phyloP scores from a whole-genome alignment of 768 basidiomycete species.

The Panellus pusillus region DNA sequence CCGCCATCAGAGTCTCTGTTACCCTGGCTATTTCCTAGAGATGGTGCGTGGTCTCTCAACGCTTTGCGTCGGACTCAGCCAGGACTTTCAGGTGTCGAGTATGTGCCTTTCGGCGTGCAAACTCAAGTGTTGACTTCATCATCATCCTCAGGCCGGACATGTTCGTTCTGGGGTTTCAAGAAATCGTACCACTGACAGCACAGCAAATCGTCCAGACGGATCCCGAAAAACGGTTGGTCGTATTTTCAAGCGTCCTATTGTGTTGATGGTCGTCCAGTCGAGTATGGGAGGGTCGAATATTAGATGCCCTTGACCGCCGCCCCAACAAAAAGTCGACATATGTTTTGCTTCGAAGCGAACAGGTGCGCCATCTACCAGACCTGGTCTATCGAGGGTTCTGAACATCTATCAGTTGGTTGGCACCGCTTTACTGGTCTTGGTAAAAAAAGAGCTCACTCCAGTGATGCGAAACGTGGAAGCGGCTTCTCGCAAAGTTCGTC shows the following conservation, averaged over 20 bases:
- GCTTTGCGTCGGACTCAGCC: constrained; percentile 18
- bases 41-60: constrained; percentile 51
- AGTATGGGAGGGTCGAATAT: constrained; percentile 81
- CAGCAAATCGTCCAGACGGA: constrained; percentile 96
- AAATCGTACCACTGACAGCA: constrained; percentile 96
- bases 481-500: constrained; percentile 77
- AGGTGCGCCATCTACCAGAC: constrained; percentile 48
- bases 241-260: background rate
- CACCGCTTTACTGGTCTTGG: constrained; percentile 84
- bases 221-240: constrained; percentile 77
- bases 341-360: constrained; percentile 87
- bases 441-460: constrained; percentile 72
- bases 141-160: constrained; percentile 70
- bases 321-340: constrained; percentile 73
- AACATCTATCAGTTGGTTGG: constrained; percentile 76
- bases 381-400: constrained; percentile 9
- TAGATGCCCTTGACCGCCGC: constrained; percentile 73
- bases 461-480: constrained; percentile 92
- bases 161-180: constrained; percentile 90
- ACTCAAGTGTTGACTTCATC: constrained; percentile 11
- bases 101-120: background rate
- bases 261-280: constrained; percentile 49
- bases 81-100: constrained; percentile 32
- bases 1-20: constrained; percentile 78
- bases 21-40: constrained; percentile 87